Conservation (phyloP, 2,329 filamentous ascomycete genomes). For the Fusarium napiforme region DNA sequence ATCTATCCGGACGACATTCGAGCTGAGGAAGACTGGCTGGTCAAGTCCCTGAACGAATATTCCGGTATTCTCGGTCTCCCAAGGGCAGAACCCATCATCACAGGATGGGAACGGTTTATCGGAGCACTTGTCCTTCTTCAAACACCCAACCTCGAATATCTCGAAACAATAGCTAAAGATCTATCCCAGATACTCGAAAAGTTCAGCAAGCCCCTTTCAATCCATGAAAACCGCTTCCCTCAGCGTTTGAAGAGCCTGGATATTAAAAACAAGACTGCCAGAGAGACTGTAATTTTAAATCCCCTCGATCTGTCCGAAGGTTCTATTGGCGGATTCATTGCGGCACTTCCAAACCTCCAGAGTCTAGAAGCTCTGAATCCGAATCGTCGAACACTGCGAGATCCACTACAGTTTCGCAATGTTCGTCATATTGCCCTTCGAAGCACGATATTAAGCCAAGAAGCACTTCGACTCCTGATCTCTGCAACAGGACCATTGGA, state of each 20-base stretch:
- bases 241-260: neutral
- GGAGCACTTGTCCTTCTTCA: neutral
- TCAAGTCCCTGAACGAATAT: neutral
- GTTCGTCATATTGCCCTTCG: neutral
- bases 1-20: neutral
- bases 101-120: neutral
- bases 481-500: neutral
- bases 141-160: neutral
- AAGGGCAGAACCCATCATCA: fast-evolving
- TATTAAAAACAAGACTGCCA: neutral
- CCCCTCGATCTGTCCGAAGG: neutral
- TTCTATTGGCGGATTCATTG: neutral
- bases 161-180: neutral
- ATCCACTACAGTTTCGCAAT: neutral
- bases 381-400: neutral
- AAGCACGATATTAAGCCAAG: fast-evolving
- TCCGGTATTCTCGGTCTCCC: neutral
- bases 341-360: neutral
- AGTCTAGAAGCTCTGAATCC: too few relatives aligned
- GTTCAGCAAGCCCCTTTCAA: neutral
- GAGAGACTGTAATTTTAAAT: neutral
- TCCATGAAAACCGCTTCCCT: neutral
- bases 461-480: neutral
- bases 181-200: neutral
- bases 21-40: fast-evolving